phyloP scores from a whole-genome alignment of 2,329 filamentous ascomycete species.

The Chrysoporthe puriensis region DNA sequence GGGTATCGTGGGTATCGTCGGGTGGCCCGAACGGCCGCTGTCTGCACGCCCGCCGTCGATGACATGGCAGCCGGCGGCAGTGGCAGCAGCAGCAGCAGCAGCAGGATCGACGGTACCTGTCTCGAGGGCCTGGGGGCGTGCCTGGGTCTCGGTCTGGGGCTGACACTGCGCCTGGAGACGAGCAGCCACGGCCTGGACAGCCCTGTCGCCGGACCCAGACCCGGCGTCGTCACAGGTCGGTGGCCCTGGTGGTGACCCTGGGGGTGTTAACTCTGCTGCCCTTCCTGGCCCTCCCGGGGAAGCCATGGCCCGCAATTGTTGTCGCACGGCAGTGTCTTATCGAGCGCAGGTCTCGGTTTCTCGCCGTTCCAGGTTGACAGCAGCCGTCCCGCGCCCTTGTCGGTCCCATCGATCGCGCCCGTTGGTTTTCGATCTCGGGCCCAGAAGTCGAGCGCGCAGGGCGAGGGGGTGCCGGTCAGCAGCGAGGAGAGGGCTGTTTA shows the following conservation, averaged over 20 bases:
- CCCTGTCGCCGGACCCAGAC: slow-evolving; percentile 16
- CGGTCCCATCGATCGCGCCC: slow-evolving; percentile 10
- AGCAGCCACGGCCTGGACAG: background rate
- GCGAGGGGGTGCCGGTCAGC: no score
- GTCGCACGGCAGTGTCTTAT: slow-evolving; percentile 5
- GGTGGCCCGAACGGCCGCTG: background rate
- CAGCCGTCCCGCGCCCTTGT: slow-evolving; percentile 14
- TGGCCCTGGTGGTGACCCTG: background rate
- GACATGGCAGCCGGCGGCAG: background rate
- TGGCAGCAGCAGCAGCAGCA: background rate
- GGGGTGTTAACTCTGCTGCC: background rate
- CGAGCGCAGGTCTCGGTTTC: background rate
- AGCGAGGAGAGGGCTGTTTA: no score
- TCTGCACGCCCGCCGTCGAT: background rate
- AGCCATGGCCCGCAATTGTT: slow-evolving; percentile 21
- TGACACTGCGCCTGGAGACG: slow-evolving; percentile 7
- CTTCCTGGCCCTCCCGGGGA: slow-evolving; percentile 8
- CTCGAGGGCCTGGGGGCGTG: background rate
- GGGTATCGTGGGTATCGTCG: background rate
- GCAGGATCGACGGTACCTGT: background rate
- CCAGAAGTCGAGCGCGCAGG: no score
- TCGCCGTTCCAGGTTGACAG: slow-evolving; percentile 10
- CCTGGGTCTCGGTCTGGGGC: slow-evolving; percentile 13
- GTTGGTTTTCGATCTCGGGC: background rate
- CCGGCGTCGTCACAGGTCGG: slow-evolving; percentile 19